Evolutionary conservation across 2,329 filamentous ascomycete genomes (phyloP).

Genomic region (Phialophora expanda): DNA sequence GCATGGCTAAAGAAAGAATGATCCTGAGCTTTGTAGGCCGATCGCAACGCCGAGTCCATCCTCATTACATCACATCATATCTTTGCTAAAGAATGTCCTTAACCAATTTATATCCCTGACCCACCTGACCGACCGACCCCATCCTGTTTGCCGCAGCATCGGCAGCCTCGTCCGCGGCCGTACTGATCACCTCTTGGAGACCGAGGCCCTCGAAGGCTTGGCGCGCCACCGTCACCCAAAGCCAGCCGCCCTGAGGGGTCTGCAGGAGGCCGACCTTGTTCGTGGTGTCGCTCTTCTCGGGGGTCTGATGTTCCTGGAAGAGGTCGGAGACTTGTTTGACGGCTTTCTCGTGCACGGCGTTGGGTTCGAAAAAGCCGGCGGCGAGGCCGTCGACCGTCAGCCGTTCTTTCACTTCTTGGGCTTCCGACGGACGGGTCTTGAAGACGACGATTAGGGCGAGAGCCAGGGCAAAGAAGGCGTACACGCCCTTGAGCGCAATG

Average conservation of each 20-base stretch:
- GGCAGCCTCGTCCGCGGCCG: slow-evolving; percentile 4
- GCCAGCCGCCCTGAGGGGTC: slow-evolving; percentile 29
- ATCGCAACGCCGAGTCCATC: background rate
- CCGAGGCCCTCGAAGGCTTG: slow-evolving; percentile 5
- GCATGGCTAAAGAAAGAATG: background rate
- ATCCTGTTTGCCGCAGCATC: slow-evolving; percentile 1
- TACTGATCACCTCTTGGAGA: background rate
- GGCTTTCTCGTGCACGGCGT: slow-evolving; percentile 20
- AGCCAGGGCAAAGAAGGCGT: slow-evolving; percentile 31
- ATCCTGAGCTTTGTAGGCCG: background rate
- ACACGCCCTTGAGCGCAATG: slow-evolving; percentile 34
- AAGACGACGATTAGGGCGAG: slow-evolving; percentile 28
- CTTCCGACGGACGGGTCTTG: slow-evolving; percentile 23
- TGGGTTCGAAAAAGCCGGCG: slow-evolving; percentile 33
- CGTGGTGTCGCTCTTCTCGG: slow-evolving; percentile 19
- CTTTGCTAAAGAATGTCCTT: slow-evolving; percentile 17
- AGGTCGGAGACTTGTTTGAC: slow-evolving; percentile 29
- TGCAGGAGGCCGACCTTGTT: slow-evolving; percentile 36
- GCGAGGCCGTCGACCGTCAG: slow-evolving; percentile 37
- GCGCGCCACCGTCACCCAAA: slow-evolving; percentile 22
- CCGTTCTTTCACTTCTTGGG: slow-evolving; percentile 36
- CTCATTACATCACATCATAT: no score
- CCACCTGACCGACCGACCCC: background rate
- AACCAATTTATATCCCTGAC: slow-evolving; percentile 11
- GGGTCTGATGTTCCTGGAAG: slow-evolving; percentile 25